These are phyloP conservation scores for Xylaria longipes DNA, from an alignment of 495 filamentous ascomycete species.

Conservation along the genomic window DNA sequence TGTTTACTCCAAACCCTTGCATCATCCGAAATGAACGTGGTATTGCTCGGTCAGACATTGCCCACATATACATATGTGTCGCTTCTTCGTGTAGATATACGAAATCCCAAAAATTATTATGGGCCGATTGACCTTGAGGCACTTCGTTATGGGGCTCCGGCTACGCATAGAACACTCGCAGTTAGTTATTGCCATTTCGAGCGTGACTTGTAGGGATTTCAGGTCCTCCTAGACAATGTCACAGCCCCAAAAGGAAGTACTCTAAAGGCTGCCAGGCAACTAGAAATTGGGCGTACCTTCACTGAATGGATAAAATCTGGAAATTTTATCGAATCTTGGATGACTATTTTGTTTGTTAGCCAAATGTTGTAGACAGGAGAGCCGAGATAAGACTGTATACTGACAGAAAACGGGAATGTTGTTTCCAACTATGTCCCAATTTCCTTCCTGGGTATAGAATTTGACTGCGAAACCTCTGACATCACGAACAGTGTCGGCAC, in stretches of 20 bases:
- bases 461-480: conserved; percentile 84
- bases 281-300: conserved; percentile 48
- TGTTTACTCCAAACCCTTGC: conserved; percentile 92
- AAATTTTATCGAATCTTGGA: conserved; percentile 66
- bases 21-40: conserved; percentile 87
- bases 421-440: conserved; percentile 70
- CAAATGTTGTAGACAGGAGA: neutral
- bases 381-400: neutral
- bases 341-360: conserved; percentile 6
- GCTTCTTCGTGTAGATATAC: conserved; percentile 71
- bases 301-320: conserved; percentile 79
- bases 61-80: conserved; percentile 87
- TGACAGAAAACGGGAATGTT: conserved; percentile 68
- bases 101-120: conserved; percentile 70
- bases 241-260: neutral
- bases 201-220: no score
- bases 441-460: conserved; percentile 70
- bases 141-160: conserved; percentile 82
- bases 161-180: neutral
- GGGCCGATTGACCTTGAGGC: conserved; percentile 66
- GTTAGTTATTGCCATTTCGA: neutral
- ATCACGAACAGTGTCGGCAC: conserved; percentile 81
- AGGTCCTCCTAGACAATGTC: no score
- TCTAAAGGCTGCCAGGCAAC: neutral
- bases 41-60: conserved; percentile 79